Evolutionary conservation across 176 grass and related monocot species (phyloP), one percentile per base, ranked within the genome.

Genomic region (Aegilops longissima): DNA sequence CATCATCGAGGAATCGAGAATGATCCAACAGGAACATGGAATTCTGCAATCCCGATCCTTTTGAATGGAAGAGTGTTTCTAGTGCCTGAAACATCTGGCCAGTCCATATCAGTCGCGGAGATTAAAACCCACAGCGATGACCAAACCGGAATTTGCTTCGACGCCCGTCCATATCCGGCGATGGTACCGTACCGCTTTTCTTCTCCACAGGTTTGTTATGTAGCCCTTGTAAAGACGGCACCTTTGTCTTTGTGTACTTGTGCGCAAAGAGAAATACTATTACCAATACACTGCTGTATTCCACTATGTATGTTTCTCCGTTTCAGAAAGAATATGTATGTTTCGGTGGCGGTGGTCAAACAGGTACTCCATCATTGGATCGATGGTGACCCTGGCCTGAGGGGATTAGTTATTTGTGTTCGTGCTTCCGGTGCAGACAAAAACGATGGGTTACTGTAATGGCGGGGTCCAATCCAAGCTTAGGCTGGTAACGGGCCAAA

Each of bases 81-180:
- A 61, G 18, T 61, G 14, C 5, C 44, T 14, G 9, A 59, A 81
- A 21, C 31, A 20, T 33, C 18, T 23, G 4, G 6, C 40, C 3
- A 51, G 44, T 34, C 54, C 54, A 52, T 17, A 17, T n/a, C 12
- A 44, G 17, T n/a, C 18, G 49, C 31, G 70, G 11, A 52, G 42
- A 51, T 56, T 82, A 77, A 77, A 80, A 59, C 25, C 17, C 33
- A 24, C 9, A 33, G 11, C 40, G 24, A 45, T 20, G 59, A 89
- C 67, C 76, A 73, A 54, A 66, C 83, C 12, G 12, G 21, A 58
- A 65, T 75, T 89, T 68, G 66, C 58, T 80, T 85, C 42, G 39
- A 71, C 27, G 74, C 51, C 59, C 76, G 31, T 84, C 42, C 23
- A 9, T 84, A 31, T 84, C 67, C 64, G 18, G 25, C 27, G 75